Evolutionary conservation across 2,329 filamentous ascomycete species (phyloP).

Genomic region (Neocatenulostroma microsporum): DNA sequence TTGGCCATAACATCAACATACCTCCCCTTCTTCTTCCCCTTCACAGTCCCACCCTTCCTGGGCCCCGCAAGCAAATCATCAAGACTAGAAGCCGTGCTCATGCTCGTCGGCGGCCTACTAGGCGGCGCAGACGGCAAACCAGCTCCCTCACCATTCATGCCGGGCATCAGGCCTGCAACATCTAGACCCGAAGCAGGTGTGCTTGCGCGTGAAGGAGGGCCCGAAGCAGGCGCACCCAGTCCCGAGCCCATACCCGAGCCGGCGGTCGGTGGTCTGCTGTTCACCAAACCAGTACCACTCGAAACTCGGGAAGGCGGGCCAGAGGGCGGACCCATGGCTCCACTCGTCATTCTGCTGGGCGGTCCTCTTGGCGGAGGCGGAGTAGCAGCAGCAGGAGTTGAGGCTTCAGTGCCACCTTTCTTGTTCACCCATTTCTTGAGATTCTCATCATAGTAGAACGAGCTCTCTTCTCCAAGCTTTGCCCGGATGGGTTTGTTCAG

Average conservation of each 20-base stretch:
- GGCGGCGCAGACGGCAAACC: conserved; percentile 45
- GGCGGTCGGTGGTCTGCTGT: conserved; percentile 10
- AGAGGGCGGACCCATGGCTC: conserved; percentile 45
- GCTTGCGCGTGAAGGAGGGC: conserved; percentile 24
- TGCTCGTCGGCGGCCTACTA: conserved; percentile 65
- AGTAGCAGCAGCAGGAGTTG: conserved; percentile 49
- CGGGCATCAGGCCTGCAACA: conserved; percentile 4
- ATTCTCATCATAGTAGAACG: conserved; percentile 88
- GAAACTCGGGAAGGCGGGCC: conserved; percentile 22
- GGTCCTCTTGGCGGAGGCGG: conserved; percentile 67
- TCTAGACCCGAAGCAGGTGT: conserved; percentile 21
- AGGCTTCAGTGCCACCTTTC: conserved; percentile 61
- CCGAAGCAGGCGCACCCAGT: conserved; percentile 15
- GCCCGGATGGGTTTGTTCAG: conserved; percentile 67
- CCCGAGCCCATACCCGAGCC: conserved; percentile 3
- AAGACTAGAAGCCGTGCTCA: conserved; percentile 90
- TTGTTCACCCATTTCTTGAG: conserved; percentile 98
- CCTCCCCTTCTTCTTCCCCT: conserved; percentile 72
- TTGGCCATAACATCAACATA: conserved; percentile 97
- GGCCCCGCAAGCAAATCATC: conserved; percentile 73
- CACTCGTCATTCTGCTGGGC: conserved; percentile 47
- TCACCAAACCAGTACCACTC: conserved; percentile 8
- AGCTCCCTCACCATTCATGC: conserved; percentile 24
- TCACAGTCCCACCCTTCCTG: conserved; percentile 33
- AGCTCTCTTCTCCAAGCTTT: conserved; percentile 88